Base-by-base conservation (phyloP, 176 grass and related monocot genomes). In the Rhynchospora breviuscula region DNA sequence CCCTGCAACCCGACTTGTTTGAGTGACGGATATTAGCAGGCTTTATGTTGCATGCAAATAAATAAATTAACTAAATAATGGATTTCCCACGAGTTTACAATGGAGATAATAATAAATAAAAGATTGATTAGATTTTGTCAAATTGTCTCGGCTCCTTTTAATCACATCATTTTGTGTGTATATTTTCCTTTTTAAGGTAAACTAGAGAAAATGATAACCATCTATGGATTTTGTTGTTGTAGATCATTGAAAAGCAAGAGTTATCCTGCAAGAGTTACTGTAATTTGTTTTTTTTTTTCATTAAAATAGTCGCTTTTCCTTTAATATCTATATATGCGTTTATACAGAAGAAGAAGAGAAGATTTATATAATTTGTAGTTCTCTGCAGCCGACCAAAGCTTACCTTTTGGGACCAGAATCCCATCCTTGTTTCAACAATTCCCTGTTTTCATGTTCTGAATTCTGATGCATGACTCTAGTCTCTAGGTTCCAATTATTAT, bases 1-100 rank as follows among this genome's bases (percentile, higher is more conserved):
- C 91, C 91, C 15, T 90, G 89, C 60, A 89, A 87, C 76, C 87
- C 85, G 13, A 92, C 91, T 48, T 94, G 91, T 35, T 69, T 79
- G 52, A 89, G 85, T 72, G 71, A 77, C 10, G 26, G 60, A 22
- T 66, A 15, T 64, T 81, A 63, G 56, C 79, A 3, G 11, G 43
- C 40, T 11, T 63, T 81, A 81, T 22, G 9, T 14, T 63, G 12
- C 31, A 65, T 66, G 7, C 4, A 21, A 46, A 72, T 49, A 63
- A 74, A 5, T 52, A 49, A 49, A 73, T 26, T 74, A 25, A 71
- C 14, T 52, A 52, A 21, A 73, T 12, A 23, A 51, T 25, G 8
- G 19, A 7, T 19, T 35, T 13, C 4, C 1, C 8, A 23, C 19
- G n/a, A 51, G 45, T 45, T 17, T 44, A 44, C 17, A 44, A 13